Evolutionary conservation across 2,329 filamentous ascomycete species (phyloP).

Genomic region (Colletotrichum noveboracense): DNA sequence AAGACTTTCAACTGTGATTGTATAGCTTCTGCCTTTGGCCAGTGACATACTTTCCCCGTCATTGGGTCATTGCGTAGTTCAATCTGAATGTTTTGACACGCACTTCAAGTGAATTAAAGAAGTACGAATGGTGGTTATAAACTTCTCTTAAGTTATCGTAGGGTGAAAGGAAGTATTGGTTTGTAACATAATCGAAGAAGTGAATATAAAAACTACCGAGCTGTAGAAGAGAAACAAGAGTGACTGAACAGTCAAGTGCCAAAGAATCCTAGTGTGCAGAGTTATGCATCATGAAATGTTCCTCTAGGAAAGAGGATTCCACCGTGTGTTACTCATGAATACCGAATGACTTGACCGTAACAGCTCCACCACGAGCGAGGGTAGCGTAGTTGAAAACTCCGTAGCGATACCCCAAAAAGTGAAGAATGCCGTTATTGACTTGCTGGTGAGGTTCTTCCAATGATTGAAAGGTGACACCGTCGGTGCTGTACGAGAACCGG

Average conservation of each 20-base stretch:
- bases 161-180: background rate
- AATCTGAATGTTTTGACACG: background rate
- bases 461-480: background rate
- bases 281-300: background rate
- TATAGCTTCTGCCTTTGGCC: background rate
- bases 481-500: background rate
- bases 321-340: background rate
- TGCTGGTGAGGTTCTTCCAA: background rate
- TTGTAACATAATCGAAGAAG: accelerated
- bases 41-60: background rate
- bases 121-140: background rate
- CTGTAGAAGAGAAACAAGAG: background rate
- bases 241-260: background rate
- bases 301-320: background rate
- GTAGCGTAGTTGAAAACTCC: background rate
- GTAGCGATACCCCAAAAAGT: background rate
- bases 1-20: too few species aligned
- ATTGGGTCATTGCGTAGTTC: background rate
- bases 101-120: too few species aligned
- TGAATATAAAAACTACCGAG: accelerated
- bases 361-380: background rate
- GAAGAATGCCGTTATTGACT: background rate
- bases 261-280: accelerated
- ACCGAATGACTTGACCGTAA: background rate
- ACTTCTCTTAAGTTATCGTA: background rate